A percentile compares a stretch with the other conserved stretches of the same genome.
These are phyloP conservation scores for Globisporangium rhizosaccharum DNA, from an alignment of 352 stramenopile species.

Conservation along the genomic window DNA sequence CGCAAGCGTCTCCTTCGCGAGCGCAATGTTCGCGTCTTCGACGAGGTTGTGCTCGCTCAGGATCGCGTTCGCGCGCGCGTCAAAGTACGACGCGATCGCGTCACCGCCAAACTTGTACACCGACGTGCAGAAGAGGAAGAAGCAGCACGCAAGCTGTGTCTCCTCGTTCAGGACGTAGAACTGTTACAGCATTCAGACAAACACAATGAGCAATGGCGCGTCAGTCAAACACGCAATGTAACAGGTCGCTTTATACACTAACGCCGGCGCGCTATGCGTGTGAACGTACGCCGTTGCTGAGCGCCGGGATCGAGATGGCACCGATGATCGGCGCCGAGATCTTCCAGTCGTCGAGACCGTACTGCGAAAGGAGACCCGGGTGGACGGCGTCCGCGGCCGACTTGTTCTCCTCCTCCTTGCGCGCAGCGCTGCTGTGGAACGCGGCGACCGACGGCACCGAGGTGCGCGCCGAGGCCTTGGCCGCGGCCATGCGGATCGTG, in stretches of 20 bases:
- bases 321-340: slow-evolving; percentile 70
- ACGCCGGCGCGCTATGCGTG: too few relatives aligned
- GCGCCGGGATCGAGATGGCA: slow-evolving; percentile 62
- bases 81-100: slow-evolving; percentile 83
- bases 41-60: slow-evolving; percentile 81
- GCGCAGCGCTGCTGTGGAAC: slow-evolving; percentile 53
- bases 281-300: slow-evolving; percentile 74
- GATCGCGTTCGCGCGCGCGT: slow-evolving; percentile 69
- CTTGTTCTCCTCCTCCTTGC: slow-evolving; percentile 46
- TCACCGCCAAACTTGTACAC: slow-evolving; percentile 84
- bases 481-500: slow-evolving; percentile 37
- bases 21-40: slow-evolving; percentile 76
- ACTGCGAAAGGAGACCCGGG: slow-evolving; percentile 54
- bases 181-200: slow-evolving; percentile 17
- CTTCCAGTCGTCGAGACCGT: slow-evolving; percentile 81
- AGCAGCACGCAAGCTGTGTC: slow-evolving; percentile 79
- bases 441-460: slow-evolving; percentile 18
- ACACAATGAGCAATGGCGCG: neutral
- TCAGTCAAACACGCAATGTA: neutral
- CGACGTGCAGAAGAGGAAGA: slow-evolving; percentile 81
- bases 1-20: slow-evolving; percentile 79
- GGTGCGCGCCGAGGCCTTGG: slow-evolving; percentile 23
- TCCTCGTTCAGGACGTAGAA: slow-evolving; percentile 86
- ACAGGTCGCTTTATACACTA: too few relatives aligned
- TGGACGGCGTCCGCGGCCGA: slow-evolving; percentile 32